Evolutionary conservation across 179 eudicot species (phyloP).

Genomic region (Beta lomatogona): DNA sequence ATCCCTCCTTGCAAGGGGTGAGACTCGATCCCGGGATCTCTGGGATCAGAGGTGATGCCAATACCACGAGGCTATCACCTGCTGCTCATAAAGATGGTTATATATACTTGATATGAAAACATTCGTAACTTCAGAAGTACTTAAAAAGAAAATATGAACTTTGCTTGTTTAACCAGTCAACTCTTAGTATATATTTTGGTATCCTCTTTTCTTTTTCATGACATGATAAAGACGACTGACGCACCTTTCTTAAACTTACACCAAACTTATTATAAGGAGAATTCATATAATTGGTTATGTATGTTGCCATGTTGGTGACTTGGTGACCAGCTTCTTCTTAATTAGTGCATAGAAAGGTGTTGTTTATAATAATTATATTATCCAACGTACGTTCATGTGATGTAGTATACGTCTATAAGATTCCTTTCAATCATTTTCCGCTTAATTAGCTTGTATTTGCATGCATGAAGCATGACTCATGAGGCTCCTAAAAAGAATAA

Average conservation of each 20-base stretch:
- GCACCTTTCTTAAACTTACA: not conserved
- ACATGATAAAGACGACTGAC: conserved; percentile 3
- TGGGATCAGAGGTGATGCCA: too few relatives aligned
- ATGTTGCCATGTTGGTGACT: not conserved
- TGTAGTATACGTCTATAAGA: conserved; percentile 1
- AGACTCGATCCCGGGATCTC: too few relatives aligned
- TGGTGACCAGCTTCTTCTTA: not conserved
- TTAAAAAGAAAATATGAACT: conserved; percentile 21
- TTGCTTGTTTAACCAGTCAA: conserved; percentile 27
- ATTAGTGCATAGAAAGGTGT: conserved; percentile 4
- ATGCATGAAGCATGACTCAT: not conserved
- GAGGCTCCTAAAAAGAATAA: too few relatives aligned
- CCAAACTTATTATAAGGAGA: not conserved
- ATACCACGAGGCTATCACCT: too few relatives aligned
- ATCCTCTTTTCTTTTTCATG: not conserved
- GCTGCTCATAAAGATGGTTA: not conserved
- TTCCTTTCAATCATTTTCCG: not conserved
- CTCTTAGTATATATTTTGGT: not conserved
- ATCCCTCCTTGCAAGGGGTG: too few relatives aligned
- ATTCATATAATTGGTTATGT: not conserved
- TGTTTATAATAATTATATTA: not conserved
- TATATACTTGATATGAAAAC: not conserved
- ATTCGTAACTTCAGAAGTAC: conserved; percentile 21
- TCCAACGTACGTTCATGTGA: not conserved
- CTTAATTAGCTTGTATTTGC: not conserved